Evolutionary conservation across 1,284 basidiomycete genomes (phyloP), one percentile per base, ranked within the genome.

Genomic region (Bjerkandera adusta): DNA sequence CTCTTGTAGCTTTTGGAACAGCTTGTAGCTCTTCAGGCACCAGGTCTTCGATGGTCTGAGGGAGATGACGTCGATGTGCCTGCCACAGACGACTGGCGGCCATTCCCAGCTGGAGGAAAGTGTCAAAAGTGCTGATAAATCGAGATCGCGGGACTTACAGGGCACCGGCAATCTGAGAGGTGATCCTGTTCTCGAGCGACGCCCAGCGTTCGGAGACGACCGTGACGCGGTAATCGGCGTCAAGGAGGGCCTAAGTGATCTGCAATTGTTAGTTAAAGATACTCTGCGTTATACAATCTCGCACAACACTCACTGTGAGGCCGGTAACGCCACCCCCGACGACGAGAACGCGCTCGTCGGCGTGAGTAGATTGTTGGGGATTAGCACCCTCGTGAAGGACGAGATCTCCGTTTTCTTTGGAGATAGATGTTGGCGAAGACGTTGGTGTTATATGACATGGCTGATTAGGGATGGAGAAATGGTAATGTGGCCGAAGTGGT

Each of bases 21-120:
- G 49, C 36, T 60, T 58, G 50, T 66, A 66, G 13, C 59, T 58
- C 24, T 56, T 58, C 63, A 64, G 63, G 34, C 57, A 57, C 64
- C 63, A 66, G 21, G 44, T 50, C 30, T 63, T 62, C 3, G 63
- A 61, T 36, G 61, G 56, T 15, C 48, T 43, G 26, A 65, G 52
- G 12, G 65, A 65, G 29, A 62, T 60, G 4, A 52, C 52, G 51
- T 65, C 64, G 22, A 62, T 61, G 49, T 64, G 62, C 34, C 59
- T 54, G 18, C 65, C 65, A 45, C 65, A 65, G 25, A 67, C 65
- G n/a, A 64, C 64, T 5, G 65, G 65, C 2, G 65, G 64, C 40
- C 58, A 65, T 47, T 67, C 65, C 64, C 65, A 65, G 5, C 54
- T 61, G 32, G 8, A 18, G 34, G 3, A 13, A n/a, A 22, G 1